These are phyloP conservation scores for Thelephora terrestris DNA, from an alignment of 1,284 basidiomycete species.

Conservation along the genomic window DNA sequence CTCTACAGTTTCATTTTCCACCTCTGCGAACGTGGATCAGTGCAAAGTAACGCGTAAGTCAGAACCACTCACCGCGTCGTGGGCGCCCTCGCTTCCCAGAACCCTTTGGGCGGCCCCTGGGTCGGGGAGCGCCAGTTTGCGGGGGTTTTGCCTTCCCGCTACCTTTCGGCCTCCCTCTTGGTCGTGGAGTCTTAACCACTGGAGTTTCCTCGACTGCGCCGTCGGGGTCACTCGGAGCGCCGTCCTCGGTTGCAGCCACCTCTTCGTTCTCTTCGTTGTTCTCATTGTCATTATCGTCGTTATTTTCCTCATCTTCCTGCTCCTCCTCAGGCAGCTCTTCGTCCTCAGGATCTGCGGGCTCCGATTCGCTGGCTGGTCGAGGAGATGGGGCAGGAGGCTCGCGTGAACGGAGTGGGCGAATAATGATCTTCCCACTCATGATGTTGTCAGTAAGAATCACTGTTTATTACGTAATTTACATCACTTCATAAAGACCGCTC, in stretches of 20 bases:
- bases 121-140: slow-evolving; percentile 16
- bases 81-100: slow-evolving; percentile 35
- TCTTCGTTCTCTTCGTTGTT: slow-evolving; percentile 7
- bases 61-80: slow-evolving; percentile 21
- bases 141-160: slow-evolving; percentile 16
- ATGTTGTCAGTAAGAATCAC: no score
- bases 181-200: slow-evolving; percentile 3
- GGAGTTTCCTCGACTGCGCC: neutral
- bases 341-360: slow-evolving; percentile 4
- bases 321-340: slow-evolving; percentile 3
- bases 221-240: neutral
- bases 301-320: slow-evolving; percentile 8
- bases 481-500: slow-evolving; percentile 70
- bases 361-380: slow-evolving; percentile 9
- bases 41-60: neutral
- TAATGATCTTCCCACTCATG: slow-evolving; percentile 19
- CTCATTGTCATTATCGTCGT: slow-evolving; percentile 5
- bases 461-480: slow-evolving; percentile 25
- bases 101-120: slow-evolving; percentile 20
- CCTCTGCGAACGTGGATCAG: neutral
- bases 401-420: slow-evolving; percentile 17
- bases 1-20: slow-evolving; percentile 12
- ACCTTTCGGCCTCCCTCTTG: slow-evolving; percentile 20
- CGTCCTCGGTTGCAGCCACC: slow-evolving; percentile 6
- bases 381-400: slow-evolving; percentile 7